Evolutionary conservation across 176 grass and related monocot genomes (phyloP).

Genomic region (Avena insularis): DNA sequence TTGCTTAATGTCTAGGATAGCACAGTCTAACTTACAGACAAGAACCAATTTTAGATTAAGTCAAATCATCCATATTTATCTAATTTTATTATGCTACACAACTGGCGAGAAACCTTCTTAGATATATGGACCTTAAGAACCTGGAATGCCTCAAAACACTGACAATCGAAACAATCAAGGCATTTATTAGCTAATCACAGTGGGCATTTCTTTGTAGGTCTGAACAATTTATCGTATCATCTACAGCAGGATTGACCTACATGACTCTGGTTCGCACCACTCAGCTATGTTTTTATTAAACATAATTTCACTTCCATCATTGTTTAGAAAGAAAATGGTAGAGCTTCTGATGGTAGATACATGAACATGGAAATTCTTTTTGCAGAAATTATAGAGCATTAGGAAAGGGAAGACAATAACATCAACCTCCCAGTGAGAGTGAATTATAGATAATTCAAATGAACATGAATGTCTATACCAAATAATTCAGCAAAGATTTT

Average conservation of each 20-base stretch:
- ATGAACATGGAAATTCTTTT: not conserved
- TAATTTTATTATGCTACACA: not conserved
- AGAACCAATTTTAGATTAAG: not conserved
- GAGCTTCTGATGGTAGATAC: not conserved
- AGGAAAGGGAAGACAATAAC: not conserved
- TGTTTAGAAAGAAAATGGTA: conserved; percentile 1
- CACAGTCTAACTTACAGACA: not conserved
- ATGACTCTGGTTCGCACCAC: not conserved
- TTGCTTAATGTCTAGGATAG: conserved; percentile 1
- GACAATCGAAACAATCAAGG: not conserved
- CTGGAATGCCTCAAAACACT: not conserved
- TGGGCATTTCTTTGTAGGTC: not conserved
- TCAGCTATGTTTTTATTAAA: conserved; percentile 17
- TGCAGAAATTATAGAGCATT: not conserved
- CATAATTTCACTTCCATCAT: not conserved
- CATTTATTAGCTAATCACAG: conserved; percentile 2
- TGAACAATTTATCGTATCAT: not conserved
- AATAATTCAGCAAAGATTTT: conserved; percentile 18
- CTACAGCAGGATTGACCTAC: not conserved
- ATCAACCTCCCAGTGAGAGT: not conserved
- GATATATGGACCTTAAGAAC: not conserved
- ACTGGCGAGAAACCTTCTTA: not conserved
- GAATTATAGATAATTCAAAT: conserved; percentile 16
- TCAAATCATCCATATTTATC: not conserved
- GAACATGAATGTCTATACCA: not conserved